Percentiles rank a stretch among this genome's conserved stretches.
phyloP scores from a whole-genome alignment of 2,329 filamentous ascomycete genomes.

The Diaporthe sp. region DNA sequence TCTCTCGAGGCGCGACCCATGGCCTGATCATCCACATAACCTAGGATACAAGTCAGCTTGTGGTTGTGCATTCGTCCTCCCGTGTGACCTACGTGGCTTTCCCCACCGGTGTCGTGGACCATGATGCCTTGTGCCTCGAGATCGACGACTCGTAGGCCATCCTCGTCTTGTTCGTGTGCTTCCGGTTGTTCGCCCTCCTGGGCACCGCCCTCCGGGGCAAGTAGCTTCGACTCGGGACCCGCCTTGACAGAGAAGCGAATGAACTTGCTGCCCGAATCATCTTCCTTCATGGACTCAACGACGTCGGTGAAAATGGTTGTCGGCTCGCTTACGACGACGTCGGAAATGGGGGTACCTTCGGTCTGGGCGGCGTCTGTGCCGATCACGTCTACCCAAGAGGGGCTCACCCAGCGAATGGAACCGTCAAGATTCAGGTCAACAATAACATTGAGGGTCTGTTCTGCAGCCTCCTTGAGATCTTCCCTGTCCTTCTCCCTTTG shows the following conservation, averaged over 20 bases:
- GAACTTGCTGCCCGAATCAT: conserved; percentile 92
- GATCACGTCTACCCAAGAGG: conserved; percentile 94
- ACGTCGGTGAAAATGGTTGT: conserved; percentile 83
- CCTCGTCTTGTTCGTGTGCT: conserved; percentile 43
- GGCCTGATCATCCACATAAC: conserved; percentile 99
- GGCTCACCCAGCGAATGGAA: conserved; percentile 93
- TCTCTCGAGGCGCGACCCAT: conserved; percentile 86
- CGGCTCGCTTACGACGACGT: conserved; percentile 82
- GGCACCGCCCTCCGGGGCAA: conserved; percentile 54
- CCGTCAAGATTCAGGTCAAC: conserved; percentile 93
- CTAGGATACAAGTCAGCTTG: conserved; percentile 54
- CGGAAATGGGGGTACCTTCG: conserved; percentile 80
- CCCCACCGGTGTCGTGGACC: conserved; percentile 92
- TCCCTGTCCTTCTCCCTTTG: conserved; percentile 88
- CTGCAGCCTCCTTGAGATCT: conserved; percentile 93
- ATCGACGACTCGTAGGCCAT: conserved; percentile 70
- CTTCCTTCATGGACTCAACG: conserved; percentile 88
- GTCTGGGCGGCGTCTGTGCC: conserved; percentile 81
- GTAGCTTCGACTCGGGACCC: conserved; percentile 75
- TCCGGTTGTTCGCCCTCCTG: conserved; percentile 51
- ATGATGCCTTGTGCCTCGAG: conserved; percentile 98
- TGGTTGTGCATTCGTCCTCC: neutral
- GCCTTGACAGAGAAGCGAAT: conserved; percentile 82
- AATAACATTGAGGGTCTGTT: conserved; percentile 96
- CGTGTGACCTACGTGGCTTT: conserved; percentile 82